Evolutionary conservation across 345 rosid species (phyloP).

Genomic region (Linum tenue): DNA sequence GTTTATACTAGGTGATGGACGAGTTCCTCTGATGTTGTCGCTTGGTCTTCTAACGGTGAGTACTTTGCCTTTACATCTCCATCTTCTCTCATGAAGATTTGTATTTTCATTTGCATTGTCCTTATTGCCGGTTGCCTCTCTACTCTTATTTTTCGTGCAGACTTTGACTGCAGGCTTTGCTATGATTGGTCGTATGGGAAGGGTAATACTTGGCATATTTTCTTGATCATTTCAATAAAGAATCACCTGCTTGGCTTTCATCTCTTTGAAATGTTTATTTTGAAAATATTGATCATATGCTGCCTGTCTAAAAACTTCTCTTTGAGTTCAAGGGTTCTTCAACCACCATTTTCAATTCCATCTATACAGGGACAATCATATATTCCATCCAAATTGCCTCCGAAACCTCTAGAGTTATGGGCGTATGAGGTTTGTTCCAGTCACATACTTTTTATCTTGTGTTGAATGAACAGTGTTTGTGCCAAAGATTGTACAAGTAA

Average conservation of each 20-base stretch:
- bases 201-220: constrained; percentile 32
- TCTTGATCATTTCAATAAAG: neutral
- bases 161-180: constrained; percentile 82
- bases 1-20: constrained; percentile 69
- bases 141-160: constrained; percentile 30
- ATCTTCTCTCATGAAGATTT: constrained; percentile 1
- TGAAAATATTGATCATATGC: neutral
- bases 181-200: constrained; percentile 80
- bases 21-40: constrained; percentile 59
- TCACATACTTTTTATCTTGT: too few relatives aligned
- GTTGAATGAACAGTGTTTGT: neutral
- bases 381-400: constrained; percentile 69
- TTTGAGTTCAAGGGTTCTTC: neutral
- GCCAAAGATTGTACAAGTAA: neutral
- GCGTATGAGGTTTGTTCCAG: constrained; percentile 53
- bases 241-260: neutral
- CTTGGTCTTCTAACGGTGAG: constrained; percentile 80
- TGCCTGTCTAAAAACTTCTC: too few relatives aligned
- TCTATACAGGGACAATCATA: constrained; percentile 59
- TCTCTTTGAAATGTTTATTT: neutral
- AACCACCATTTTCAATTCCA: neutral
- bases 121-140: neutral
- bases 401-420: constrained; percentile 82
- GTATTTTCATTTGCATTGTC: neutral
- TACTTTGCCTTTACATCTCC: constrained; percentile 8